A percentile compares a stretch with the other conserved stretches of the same genome.
Conservation (phyloP, 2,329 filamentous ascomycete genomes). For the Ceratocystis lukuohia region DNA sequence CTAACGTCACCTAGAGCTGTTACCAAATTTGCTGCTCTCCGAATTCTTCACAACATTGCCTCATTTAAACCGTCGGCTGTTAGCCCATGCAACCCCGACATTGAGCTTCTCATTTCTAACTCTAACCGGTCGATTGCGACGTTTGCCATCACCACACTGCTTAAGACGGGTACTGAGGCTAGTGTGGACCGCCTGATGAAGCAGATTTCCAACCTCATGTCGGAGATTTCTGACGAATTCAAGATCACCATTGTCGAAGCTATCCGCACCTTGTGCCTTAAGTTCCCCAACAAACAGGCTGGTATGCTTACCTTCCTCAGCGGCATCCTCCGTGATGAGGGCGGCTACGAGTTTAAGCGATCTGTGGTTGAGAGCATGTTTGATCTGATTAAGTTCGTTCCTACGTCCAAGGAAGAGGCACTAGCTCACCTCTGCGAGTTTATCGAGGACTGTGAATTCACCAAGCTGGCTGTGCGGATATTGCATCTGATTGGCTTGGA, state of each 20-base stretch:
- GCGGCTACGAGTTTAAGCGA: constrained; percentile 96
- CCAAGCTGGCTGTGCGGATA: constrained; percentile 90
- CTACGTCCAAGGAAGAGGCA: constrained; percentile 67
- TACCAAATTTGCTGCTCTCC: constrained; percentile 93
- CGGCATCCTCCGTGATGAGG: constrained; percentile 90
- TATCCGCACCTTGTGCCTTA: constrained; percentile 88
- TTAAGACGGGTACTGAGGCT: constrained; percentile 96
- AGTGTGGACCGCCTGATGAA: constrained; percentile 97
- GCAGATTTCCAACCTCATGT: constrained; percentile 96
- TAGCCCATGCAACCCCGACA: constrained; percentile 88
- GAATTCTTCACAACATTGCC: constrained; percentile 91
- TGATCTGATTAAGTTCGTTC: constrained; percentile 96
- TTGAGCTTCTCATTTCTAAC: constrained; percentile 92
- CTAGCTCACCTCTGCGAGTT: constrained; percentile 95
- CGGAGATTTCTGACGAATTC: constrained; percentile 97
- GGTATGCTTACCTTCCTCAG: constrained; percentile 96
- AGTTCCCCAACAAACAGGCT: constrained; percentile 96
- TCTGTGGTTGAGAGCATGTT: constrained; percentile 99
- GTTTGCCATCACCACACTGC: constrained; percentile 91
- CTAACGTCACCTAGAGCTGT: constrained; percentile 88
- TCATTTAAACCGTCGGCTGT: constrained; percentile 92
- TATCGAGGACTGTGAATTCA: constrained; percentile 98
- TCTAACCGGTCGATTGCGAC: constrained; percentile 95
- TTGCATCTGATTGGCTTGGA: constrained; percentile 87
- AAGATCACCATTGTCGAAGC: constrained; percentile 99